A percentile compares a stretch with the other conserved stretches of the same genome.
These are phyloP conservation scores for Ogataea allantospora DNA, from an alignment of 805 yeast genomes.

Conservation along the genomic window DNA sequence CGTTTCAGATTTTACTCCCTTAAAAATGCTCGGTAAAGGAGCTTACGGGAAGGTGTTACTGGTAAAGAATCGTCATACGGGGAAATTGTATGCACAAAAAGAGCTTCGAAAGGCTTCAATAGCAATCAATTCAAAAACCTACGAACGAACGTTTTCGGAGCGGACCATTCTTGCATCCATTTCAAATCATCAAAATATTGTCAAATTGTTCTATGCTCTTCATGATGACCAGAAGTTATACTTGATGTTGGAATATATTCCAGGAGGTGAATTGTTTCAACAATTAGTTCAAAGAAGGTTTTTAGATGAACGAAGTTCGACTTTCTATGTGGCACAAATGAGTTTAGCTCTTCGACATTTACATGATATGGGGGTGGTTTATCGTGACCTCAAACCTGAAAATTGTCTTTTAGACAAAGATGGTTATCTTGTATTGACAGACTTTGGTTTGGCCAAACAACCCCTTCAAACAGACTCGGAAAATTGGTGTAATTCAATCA, in stretches of 20 bases:
- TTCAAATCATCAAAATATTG: constrained; percentile 77
- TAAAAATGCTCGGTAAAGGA: constrained; percentile 78
- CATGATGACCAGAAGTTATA: constrained; percentile 76
- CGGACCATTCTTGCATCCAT: constrained; percentile 60
- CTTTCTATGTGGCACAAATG: constrained; percentile 79
- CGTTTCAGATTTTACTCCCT: constrained; percentile 60
- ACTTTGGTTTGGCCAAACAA: constrained; percentile 72
- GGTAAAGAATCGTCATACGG: constrained; percentile 60
- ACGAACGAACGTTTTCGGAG: constrained; percentile 78
- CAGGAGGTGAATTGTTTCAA: constrained; percentile 84
- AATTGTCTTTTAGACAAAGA: constrained; percentile 71
- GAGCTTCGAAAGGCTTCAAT: constrained; percentile 79
- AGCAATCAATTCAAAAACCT: constrained; percentile 46
- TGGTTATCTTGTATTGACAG: constrained; percentile 81
- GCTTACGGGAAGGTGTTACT: constrained; percentile 83
- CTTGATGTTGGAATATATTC: constrained; percentile 73
- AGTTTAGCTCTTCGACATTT: constrained; percentile 72
- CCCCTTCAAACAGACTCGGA: constrained; percentile 30
- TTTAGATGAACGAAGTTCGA: constrained; percentile 56
- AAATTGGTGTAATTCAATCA: constrained; percentile 52
- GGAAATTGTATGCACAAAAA: constrained; percentile 76
- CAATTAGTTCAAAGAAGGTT: constrained; percentile 48
- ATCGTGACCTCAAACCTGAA: constrained; percentile 87
- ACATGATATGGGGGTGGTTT: constrained; percentile 76
- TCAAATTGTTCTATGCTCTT: constrained; percentile 76